phyloP scores from a whole-genome alignment of 805 yeast genomes.

The Scheffersomyces stipitis region DNA sequence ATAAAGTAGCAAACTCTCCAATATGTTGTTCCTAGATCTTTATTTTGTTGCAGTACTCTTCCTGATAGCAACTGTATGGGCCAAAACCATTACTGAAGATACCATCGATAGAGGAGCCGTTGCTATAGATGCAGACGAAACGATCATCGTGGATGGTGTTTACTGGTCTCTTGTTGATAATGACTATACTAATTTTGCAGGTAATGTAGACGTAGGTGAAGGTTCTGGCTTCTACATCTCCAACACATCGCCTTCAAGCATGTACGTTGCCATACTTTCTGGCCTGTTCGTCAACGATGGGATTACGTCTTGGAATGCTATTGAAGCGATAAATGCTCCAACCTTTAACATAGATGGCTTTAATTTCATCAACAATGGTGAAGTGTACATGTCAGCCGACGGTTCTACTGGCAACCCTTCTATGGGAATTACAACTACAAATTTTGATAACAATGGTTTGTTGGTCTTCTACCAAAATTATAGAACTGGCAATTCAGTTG shows the following conservation, averaged over 20 bases:
- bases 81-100: no score
- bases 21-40: no score
- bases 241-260: slow-evolving; percentile 17
- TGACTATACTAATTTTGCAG: slow-evolving; percentile 18
- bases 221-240: slow-evolving; percentile 24
- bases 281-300: slow-evolving; percentile 18
- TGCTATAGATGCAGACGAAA: slow-evolving; percentile 1
- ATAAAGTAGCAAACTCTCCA: no score
- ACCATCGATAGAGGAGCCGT: slow-evolving; percentile 1
- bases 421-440: slow-evolving; percentile 11
- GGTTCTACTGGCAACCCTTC: slow-evolving; percentile 15
- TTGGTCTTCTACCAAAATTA: slow-evolving; percentile 13
- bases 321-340: slow-evolving; percentile 15
- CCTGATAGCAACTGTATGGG: no score
- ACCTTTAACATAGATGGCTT: slow-evolving; percentile 15
- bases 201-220: slow-evolving; percentile 16
- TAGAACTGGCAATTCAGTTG: slow-evolving; percentile 11
- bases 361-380: slow-evolving; percentile 23
- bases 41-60: no score
- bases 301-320: slow-evolving; percentile 21
- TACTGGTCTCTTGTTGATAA: slow-evolving; percentile 27
- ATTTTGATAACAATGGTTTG: slow-evolving; percentile 18
- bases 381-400: slow-evolving; percentile 20
- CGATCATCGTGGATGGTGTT: slow-evolving; percentile 17
- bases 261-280: slow-evolving; percentile 12